Evolutionary conservation across 441 rosid species (phyloP).

Genomic region (Jatropha podagrica): DNA sequence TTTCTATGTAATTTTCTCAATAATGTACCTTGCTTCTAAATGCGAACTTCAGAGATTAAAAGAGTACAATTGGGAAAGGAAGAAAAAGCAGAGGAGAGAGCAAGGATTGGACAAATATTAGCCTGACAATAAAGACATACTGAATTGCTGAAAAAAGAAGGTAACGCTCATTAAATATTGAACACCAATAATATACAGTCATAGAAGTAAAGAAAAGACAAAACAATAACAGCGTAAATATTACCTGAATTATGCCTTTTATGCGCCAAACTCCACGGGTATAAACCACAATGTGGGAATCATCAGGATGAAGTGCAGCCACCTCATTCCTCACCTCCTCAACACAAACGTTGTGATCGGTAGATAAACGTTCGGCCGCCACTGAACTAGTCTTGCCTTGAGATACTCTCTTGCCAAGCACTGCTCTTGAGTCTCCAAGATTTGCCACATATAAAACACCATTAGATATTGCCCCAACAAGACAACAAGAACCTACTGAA

Average conservation of each 20-base stretch:
- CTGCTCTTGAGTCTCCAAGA: conserved; percentile 66
- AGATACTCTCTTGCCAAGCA: conserved; percentile 44
- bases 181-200: neutral
- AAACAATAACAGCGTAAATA: neutral
- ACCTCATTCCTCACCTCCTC: conserved; percentile 75
- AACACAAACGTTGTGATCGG: conserved; percentile 59
- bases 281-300: conserved; percentile 49
- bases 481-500: conserved; percentile 66
- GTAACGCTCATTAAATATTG: neutral
- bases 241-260: conserved; percentile 69
- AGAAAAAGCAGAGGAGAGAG: neutral
- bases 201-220: neutral
- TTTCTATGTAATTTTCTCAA: neutral
- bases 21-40: neutral
- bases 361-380: conserved; percentile 56
- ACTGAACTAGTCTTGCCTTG: conserved; percentile 23
- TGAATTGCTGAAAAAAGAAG: too few relatives aligned
- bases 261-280: conserved; percentile 64
- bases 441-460: conserved; percentile 54
- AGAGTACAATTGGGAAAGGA: neutral
- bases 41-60: neutral
- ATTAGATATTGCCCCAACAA: conserved; percentile 49
- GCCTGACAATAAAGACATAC: too few relatives aligned
- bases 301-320: conserved; percentile 67
- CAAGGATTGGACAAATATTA: neutral